Evolutionary conservation across 345 rosid species (phyloP), one percentile per base, ranked within the genome.

Genomic region (Citrus maxima): DNA sequence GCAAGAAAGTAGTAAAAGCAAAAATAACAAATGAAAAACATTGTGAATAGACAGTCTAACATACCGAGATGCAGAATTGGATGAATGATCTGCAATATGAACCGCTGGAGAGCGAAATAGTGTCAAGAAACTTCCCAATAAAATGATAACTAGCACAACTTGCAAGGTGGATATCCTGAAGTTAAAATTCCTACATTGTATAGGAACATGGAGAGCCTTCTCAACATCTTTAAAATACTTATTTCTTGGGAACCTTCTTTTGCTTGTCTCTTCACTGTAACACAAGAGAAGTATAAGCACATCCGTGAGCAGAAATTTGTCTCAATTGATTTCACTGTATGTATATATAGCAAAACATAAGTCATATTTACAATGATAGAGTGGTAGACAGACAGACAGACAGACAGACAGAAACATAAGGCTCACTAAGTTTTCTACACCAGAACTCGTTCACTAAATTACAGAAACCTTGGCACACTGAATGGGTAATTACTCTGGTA

Each of bases 71-170:
- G 14, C 78, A 66, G 77, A 74, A 76, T 65, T 40, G 32, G 88
- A 85, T 64, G 87, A 89, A 66, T 56, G 85, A 73, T 93, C 95
- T 30, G 89, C 84, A 85, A 91, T 82, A 77, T 87, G 77, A 75
- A 94, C 83, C 0, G 84, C 82, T n/a, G 96, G 95, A 78, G 91
- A 91, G 67, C 80, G 90, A 79, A 88, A 84, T 49, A 95, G 85
- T 1, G 88, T 91, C 61, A 95, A 58, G 71, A 93, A 78, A 63
- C 91, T 86, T 69, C 91, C 93, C 42, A 93, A 60, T 56, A 89
- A 74, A 80, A 88, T 87, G 75, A 90, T 79, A 66, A 87, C 65
- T 82, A 90, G 82, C 73, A 93, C 89, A 65, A 87, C 75, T 75
- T 88, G 90, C 72, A 88, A 70, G 55, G 89, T 79, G 58, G 89